These are phyloP conservation scores for Gnaphalium uliginosum DNA, from an alignment of 129 eudicot genomes.

Conservation along the genomic window DNA sequence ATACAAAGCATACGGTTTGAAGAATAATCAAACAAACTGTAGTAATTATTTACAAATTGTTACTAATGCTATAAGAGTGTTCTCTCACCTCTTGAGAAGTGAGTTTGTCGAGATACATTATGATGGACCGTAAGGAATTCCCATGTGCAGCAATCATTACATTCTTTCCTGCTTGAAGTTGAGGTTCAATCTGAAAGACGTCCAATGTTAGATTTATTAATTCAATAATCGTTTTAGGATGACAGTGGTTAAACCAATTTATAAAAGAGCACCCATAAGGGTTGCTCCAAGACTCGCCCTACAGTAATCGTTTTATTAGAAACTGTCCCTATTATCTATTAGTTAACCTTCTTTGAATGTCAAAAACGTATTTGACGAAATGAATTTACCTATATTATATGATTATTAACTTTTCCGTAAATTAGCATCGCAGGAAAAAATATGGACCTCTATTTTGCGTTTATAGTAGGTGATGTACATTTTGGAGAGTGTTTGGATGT, in stretches of 20 bases:
- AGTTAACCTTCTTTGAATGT: conserved; percentile 1
- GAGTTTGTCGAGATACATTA: conserved; percentile 95
- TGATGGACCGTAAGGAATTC: conserved; percentile 93
- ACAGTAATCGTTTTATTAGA: background rate
- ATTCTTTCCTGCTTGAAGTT: conserved; percentile 79
- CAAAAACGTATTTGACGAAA: background rate
- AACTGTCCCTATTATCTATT: background rate
- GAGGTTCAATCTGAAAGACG: conserved; percentile 76
- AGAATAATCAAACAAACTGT: background rate
- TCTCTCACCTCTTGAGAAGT: conserved; percentile 86
- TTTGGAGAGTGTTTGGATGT: no score
- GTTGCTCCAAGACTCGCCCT: background rate
- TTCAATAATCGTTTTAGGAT: no score
- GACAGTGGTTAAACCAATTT: background rate
- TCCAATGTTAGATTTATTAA: conserved; percentile 15
- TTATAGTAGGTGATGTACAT: background rate
- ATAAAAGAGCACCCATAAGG: background rate
- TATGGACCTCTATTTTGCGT: background rate
- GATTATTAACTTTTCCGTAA: no score
- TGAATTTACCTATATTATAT: background rate
- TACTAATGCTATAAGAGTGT: background rate
- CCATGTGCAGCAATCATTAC: conserved; percentile 99
- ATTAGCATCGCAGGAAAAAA: no score
- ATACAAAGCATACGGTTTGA: background rate
- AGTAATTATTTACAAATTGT: background rate